phyloP scores from a whole-genome alignment of 1,139 yeast species.

The Geotrichum reessii region DNA sequence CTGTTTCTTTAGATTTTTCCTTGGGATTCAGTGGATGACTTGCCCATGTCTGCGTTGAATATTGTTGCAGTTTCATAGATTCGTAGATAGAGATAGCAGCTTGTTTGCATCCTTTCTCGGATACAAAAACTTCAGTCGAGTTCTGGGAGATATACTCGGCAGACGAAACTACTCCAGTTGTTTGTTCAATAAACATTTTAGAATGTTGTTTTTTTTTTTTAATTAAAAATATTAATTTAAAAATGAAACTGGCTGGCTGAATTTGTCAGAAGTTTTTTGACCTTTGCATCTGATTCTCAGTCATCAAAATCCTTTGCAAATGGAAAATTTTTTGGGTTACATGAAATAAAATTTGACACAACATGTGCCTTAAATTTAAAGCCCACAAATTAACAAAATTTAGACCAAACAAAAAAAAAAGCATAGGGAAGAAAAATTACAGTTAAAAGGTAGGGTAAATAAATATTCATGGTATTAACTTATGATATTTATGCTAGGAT shows the following conservation, averaged over 20 bases:
- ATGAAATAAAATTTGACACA: neutral
- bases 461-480: no score
- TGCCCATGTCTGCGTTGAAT: conserved; percentile 37
- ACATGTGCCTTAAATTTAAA: neutral
- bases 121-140: conserved; percentile 16
- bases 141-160: conserved; percentile 14
- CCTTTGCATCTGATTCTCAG: neutral
- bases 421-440: no score
- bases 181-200: conserved; percentile 3
- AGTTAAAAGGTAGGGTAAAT: neutral
- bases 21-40: conserved; percentile 36
- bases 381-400: neutral
- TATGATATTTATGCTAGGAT: neutral
- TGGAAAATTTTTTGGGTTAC: neutral
- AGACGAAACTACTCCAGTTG: conserved; percentile 14
- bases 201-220: neutral
- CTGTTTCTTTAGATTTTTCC: conserved; percentile 23
- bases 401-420: neutral
- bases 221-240: no score
- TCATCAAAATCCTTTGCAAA: neutral
- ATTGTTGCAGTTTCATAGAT: conserved; percentile 31
- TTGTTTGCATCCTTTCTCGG: conserved; percentile 25
- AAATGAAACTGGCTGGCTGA: no score
- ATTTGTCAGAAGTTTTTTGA: no score
- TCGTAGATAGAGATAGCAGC: conserved; percentile 31